These are phyloP conservation scores for Fusarium sp. DNA, from an alignment of 2,329 filamentous ascomycete genomes.

Conservation along the genomic window DNA sequence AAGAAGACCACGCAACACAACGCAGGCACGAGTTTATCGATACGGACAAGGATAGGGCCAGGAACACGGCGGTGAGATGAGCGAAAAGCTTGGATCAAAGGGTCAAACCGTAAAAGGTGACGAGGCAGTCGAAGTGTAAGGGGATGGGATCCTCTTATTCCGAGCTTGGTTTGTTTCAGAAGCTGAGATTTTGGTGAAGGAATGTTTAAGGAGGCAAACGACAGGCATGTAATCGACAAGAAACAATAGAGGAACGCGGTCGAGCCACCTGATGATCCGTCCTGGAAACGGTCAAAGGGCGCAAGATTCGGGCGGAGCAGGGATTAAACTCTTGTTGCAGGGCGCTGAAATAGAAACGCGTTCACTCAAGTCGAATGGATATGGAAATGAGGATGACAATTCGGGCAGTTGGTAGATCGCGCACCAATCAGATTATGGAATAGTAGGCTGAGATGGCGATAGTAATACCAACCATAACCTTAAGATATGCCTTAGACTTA, in stretches of 20 bases:
- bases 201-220: constrained; percentile 20
- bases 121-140: constrained; percentile 33
- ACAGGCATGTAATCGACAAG: constrained; percentile 16
- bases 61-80: constrained; percentile 44
- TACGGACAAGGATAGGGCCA: constrained; percentile 38
- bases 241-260: constrained; percentile 35
- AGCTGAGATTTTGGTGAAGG: constrained; percentile 18
- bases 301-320: constrained; percentile 45
- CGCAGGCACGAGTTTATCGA: constrained; percentile 15
- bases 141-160: constrained; percentile 36
- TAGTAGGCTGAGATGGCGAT: neutral
- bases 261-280: constrained; percentile 42
- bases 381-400: constrained; percentile 21
- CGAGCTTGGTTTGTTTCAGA: constrained; percentile 45
- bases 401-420: neutral
- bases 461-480: constrained; percentile 1
- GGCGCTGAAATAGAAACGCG: constrained; percentile 23
- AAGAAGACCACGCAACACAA: constrained; percentile 9
- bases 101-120: constrained; percentile 21
- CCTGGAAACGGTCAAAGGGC: constrained; percentile 36
- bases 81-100: constrained; percentile 40
- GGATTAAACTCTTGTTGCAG: constrained; percentile 40
- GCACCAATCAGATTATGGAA: constrained; percentile 17
- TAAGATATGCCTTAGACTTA: neutral
- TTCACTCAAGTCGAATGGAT: neutral